Evolutionary conservation across 306 rosid genomes (phyloP), one percentile per base, ranked within the genome.

Genomic region (Betula pendula): DNA sequence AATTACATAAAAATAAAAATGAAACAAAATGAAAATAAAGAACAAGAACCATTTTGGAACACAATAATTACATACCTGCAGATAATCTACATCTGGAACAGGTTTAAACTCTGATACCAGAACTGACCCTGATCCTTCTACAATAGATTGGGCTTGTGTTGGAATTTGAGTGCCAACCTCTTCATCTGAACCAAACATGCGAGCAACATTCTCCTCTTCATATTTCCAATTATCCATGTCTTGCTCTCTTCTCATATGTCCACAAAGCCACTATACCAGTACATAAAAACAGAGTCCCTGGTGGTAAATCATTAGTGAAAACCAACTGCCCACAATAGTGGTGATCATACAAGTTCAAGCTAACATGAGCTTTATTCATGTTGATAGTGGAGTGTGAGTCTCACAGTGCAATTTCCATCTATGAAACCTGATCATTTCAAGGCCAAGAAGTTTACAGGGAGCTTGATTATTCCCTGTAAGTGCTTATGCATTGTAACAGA

Each of bases 301-400:
- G 84, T 80, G 85, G 94, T 93, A 89, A 90, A 93, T 88, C 88
- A 87, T 89, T 83, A 87, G 91, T 89, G 96, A 86, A 93, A 89
- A 92, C 89, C 90, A 88, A 85, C 90, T 83, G 93, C 77, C 87
- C 88, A 84, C 87, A 83, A 79, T 25, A 84, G 84, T 81, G 84
- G 80, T 68, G 71, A 75, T 78, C 68, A 80, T 60, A 70, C 77
- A 74, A 77, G 73, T 80, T 73, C 19, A 77, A 58, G 62, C 75
- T 47, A 38, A 38, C 71, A 77, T 20, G 15, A 58, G 48, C 58
- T 76, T 42, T 67, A 33, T 51, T 22, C 5, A 31, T 2, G 44
- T 25, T 38, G 53, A 13, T 8, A 20, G 48, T 38, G 70, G 70
- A 35, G 44, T 19, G 48, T 38, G 1, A 40, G 48, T 10, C 47